Conservation (phyloP, 768 basidiomycete genomes). For the Amanita jacksonii region DNA sequence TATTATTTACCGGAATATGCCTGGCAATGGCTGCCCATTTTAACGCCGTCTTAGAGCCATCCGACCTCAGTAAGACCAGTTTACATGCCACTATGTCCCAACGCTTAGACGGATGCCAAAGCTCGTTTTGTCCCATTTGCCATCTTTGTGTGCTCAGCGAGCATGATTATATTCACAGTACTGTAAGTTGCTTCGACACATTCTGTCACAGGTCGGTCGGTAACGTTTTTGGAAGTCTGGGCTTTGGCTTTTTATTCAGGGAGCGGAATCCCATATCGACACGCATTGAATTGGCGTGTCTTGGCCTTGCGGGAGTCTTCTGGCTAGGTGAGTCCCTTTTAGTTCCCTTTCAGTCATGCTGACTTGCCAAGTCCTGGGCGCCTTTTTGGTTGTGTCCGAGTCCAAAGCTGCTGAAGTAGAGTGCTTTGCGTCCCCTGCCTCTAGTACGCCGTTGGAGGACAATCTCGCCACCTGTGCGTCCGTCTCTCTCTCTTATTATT, state of each 20-base stretch:
- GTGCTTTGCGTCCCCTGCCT: constrained; percentile 53
- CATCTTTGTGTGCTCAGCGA: constrained; percentile 68
- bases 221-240: constrained; percentile 34
- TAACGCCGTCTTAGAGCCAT: constrained; percentile 57
- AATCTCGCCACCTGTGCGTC: constrained; percentile 56
- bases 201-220: neutral
- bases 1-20: constrained; percentile 71
- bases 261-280: constrained; percentile 74
- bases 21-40: constrained; percentile 76
- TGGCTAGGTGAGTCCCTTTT: constrained; percentile 55
- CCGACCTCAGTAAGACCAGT: constrained; percentile 63
- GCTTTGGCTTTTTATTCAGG: constrained; percentile 52
- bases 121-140: constrained; percentile 85
- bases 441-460: constrained; percentile 43
- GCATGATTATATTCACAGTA: constrained; percentile 54
- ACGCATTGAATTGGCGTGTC: constrained; percentile 60
- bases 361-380: constrained; percentile 53
- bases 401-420: constrained; percentile 75
- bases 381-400: constrained; percentile 64
- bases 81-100: constrained; percentile 9
- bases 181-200: constrained; percentile 39
- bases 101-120: constrained; percentile 19
- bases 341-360: constrained; percentile 10
- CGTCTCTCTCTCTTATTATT: neutral
- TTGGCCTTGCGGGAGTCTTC: constrained; percentile 63